Percentiles rank a stretch among this genome's conserved stretches.
These are phyloP conservation scores for Penicillium paradoxum DNA, from an alignment of 495 filamentous ascomycete genomes.

Conservation along the genomic window DNA sequence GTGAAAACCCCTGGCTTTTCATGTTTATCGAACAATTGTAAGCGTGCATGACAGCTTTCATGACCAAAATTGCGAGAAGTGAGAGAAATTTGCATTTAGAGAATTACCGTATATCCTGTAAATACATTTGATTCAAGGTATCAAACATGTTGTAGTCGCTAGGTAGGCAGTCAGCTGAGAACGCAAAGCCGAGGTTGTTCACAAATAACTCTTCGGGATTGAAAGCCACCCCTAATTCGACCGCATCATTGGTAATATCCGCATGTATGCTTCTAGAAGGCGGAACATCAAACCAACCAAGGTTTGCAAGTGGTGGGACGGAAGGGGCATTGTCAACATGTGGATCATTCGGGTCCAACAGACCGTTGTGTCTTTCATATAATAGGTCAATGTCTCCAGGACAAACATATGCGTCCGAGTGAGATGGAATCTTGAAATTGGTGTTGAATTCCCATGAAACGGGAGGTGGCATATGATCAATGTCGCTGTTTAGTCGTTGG, in stretches of 20 bases:
- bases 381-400: neutral
- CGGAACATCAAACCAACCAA: neutral
- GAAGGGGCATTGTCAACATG: neutral
- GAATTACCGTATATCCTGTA: constrained; percentile 21
- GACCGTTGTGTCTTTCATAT: neutral
- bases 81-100: neutral
- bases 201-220: constrained; percentile 18
- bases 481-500: constrained; percentile 11
- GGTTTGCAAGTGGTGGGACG: neutral
- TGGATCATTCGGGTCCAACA: neutral
- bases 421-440: neutral
- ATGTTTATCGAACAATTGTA: neutral
- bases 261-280: neutral
- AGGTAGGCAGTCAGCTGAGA: constrained; percentile 20
- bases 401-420: neutral
- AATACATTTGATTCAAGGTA: constrained; percentile 25
- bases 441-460: neutral
- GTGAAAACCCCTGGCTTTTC: neutral
- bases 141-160: constrained; percentile 30
- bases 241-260: neutral
- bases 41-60: neutral
- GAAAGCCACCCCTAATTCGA: neutral
- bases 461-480: constrained; percentile 7
- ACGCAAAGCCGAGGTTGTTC: constrained; percentile 22
- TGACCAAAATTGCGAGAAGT: too few species aligned